Evolutionary conservation across 495 filamentous ascomycete species (phyloP).

Genomic region (Jackrogersella minutella): DNA sequence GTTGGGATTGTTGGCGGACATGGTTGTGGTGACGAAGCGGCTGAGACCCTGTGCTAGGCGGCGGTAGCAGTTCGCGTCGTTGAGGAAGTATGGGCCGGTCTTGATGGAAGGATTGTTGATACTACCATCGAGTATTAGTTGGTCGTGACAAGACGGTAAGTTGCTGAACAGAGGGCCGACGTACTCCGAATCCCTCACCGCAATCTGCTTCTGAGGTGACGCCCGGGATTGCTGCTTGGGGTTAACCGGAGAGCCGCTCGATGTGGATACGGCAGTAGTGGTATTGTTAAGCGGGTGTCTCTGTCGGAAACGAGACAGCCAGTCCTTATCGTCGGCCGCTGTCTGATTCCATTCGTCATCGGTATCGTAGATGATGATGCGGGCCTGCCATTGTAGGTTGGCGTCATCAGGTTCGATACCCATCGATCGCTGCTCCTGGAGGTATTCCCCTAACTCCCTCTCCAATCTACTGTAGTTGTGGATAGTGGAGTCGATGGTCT

Average conservation of each 20-base stretch:
- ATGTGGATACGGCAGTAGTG: conserved; percentile 12
- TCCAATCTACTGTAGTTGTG: conserved; percentile 65
- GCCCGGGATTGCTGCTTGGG: background rate
- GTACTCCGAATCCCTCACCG: conserved; percentile 22
- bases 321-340: conserved; percentile 69
- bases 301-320: conserved; percentile 60
- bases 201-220: conserved; percentile 8
- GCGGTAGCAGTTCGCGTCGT: conserved; percentile 64
- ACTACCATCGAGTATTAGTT: background rate
- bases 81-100: conserved; percentile 51
- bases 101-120: conserved; percentile 35
- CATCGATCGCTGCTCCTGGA: conserved; percentile 55
- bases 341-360: conserved; percentile 79
- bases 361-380: conserved; percentile 69
- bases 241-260: conserved; percentile 18
- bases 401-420: conserved; percentile 66
- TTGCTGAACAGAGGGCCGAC: conserved; percentile 15
- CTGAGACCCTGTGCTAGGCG: conserved; percentile 57
- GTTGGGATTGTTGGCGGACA: conserved; percentile 62
- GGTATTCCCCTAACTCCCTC: conserved; percentile 64
- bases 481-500: conserved; percentile 60
- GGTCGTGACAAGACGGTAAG: background rate
- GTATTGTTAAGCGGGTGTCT: conserved; percentile 39
- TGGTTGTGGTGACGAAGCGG: conserved; percentile 57
- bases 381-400: conserved; percentile 69